A percentile compares a stretch with the other conserved stretches of the same genome.
Conservation (phyloP, 495 filamentous ascomycete species). For the Tuber indicum region DNA sequence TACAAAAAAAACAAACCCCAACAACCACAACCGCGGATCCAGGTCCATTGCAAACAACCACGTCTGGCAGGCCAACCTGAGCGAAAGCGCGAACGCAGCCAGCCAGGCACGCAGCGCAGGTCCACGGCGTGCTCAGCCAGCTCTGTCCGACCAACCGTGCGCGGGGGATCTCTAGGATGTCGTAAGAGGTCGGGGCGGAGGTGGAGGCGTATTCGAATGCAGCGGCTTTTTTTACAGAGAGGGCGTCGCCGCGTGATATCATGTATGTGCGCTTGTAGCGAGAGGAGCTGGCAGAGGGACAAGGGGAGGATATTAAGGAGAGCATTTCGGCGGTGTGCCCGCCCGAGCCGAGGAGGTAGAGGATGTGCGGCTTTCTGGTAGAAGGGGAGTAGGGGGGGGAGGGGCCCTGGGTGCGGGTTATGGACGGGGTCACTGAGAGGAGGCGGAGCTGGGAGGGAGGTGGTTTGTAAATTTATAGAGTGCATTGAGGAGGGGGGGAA, state of each 20-base stretch:
- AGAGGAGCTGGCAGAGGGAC: slow-evolving; percentile 46
- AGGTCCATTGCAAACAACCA: slow-evolving; percentile 84
- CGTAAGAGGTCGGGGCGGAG: slow-evolving; percentile 25
- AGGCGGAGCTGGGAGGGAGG: slow-evolving; percentile 47
- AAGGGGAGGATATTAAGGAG: slow-evolving; percentile 54
- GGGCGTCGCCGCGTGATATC: slow-evolving; percentile 65
- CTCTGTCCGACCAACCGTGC: slow-evolving; percentile 59
- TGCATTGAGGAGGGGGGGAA: neutral
- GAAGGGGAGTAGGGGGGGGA: slow-evolving; percentile 24
- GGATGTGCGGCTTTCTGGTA: slow-evolving; percentile 53
- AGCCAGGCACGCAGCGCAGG: slow-evolving; percentile 23
- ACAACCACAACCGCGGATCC: slow-evolving; percentile 77
- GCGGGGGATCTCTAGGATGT: slow-evolving; percentile 50
- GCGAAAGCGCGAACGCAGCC: slow-evolving; percentile 29
- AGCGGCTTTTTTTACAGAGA: slow-evolving; percentile 61
- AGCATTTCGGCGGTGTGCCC: slow-evolving; percentile 95
- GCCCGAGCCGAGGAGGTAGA: slow-evolving; percentile 82
- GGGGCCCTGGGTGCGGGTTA: slow-evolving; percentile 31
- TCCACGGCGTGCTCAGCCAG: slow-evolving; percentile 52
- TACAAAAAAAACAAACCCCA: slow-evolving; percentile 59
- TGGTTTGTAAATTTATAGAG: no score
- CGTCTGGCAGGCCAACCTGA: slow-evolving; percentile 51
- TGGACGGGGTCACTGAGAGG: slow-evolving; percentile 48
- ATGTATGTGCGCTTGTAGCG: slow-evolving; percentile 72
- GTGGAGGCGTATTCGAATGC: slow-evolving; percentile 53